Evolutionary conservation across 2,329 filamentous ascomycete genomes (phyloP).

Genomic region (Rhynchosporium secalis): DNA sequence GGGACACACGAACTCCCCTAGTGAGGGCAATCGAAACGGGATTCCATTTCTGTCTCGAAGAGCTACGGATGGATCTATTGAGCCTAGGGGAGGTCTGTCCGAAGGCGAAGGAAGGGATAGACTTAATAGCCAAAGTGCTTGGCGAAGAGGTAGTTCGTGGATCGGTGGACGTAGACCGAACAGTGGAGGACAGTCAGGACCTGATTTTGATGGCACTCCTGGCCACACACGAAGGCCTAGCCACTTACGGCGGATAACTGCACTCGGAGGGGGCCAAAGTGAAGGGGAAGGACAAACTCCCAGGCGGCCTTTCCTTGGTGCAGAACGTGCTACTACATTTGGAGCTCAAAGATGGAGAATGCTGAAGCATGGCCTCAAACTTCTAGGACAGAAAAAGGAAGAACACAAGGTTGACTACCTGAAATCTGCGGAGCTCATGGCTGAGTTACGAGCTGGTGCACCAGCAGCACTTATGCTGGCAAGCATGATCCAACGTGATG

Average conservation of each 20-base stretch:
- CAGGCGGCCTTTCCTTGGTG: conserved; percentile 57
- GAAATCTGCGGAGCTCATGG: conserved; percentile 95
- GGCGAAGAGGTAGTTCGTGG: conserved; percentile 55
- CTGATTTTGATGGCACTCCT: conserved; percentile 53
- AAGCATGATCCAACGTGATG: conserved; percentile 96
- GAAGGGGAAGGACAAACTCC: conserved; percentile 64
- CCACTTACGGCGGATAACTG: conserved; percentile 63
- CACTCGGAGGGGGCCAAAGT: conserved; percentile 60
- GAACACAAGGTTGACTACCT: conserved; percentile 85
- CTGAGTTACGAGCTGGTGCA: conserved; percentile 87
- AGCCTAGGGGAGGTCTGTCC: conserved; percentile 65
- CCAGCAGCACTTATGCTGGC: conserved; percentile 92
- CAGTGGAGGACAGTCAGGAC: conserved; percentile 50
- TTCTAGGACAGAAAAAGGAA: conserved; percentile 77
- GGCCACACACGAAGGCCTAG: conserved; percentile 55
- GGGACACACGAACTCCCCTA: conserved; percentile 34
- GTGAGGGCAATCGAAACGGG: conserved; percentile 35
- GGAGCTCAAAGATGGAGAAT: conserved; percentile 87
- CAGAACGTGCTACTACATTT: conserved; percentile 70
- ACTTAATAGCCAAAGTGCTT: conserved; percentile 54
- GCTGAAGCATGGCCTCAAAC: conserved; percentile 83
- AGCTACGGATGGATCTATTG: conserved; percentile 59
- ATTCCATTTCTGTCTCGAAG: conserved; percentile 58
- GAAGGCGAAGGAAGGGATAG: conserved; percentile 73
- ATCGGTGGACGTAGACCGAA: conserved; percentile 51